phyloP scores from a whole-genome alignment of 2,329 filamentous ascomycete genomes.

The Fusarium virguliforme region DNA sequence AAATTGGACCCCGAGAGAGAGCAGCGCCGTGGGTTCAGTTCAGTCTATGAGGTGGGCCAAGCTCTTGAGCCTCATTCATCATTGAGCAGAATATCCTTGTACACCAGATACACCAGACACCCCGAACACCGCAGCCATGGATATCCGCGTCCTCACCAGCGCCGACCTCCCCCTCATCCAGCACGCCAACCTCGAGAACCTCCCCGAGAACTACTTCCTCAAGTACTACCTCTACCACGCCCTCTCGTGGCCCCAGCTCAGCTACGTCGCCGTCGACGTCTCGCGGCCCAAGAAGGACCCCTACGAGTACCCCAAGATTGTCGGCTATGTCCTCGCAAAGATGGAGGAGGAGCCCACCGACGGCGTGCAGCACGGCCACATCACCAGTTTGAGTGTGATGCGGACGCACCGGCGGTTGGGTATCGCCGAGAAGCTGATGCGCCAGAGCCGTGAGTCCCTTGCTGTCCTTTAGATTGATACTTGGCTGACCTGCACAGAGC shows the following conservation, averaged over 20 bases:
- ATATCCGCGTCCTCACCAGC: slow-evolving; percentile 88
- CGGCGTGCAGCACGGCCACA: slow-evolving; percentile 94
- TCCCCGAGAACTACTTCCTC: slow-evolving; percentile 99
- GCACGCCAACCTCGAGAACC: slow-evolving; percentile 98
- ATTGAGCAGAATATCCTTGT: not conserved
- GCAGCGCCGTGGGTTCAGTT: not conserved
- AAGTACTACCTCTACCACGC: slow-evolving; percentile 99
- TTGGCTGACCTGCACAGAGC: slow-evolving; percentile 69
- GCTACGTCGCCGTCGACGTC: slow-evolving; percentile 95
- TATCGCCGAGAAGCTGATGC: slow-evolving; percentile 97
- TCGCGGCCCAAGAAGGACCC: slow-evolving; percentile 82
- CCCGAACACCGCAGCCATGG: slow-evolving; percentile 71
- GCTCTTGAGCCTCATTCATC: slow-evolving; percentile 24
- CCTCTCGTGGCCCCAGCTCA: slow-evolving; percentile 96
- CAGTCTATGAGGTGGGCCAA: slow-evolving; percentile 6
- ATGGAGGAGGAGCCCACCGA: slow-evolving; percentile 99
- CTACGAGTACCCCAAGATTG: slow-evolving; percentile 95
- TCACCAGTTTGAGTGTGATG: slow-evolving; percentile 96
- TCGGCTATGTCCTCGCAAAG: slow-evolving; percentile 99
- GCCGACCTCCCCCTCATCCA: slow-evolving; percentile 93
- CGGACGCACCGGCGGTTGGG: slow-evolving; percentile 91
- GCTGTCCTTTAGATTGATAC: accelerated
- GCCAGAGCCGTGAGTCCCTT: slow-evolving; percentile 84
- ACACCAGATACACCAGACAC: not conserved
- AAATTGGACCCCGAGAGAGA: slow-evolving; percentile 16